phyloP scores from a whole-genome alignment of 2,329 filamentous ascomycete species.

The Aspergillus caelatus region DNA sequence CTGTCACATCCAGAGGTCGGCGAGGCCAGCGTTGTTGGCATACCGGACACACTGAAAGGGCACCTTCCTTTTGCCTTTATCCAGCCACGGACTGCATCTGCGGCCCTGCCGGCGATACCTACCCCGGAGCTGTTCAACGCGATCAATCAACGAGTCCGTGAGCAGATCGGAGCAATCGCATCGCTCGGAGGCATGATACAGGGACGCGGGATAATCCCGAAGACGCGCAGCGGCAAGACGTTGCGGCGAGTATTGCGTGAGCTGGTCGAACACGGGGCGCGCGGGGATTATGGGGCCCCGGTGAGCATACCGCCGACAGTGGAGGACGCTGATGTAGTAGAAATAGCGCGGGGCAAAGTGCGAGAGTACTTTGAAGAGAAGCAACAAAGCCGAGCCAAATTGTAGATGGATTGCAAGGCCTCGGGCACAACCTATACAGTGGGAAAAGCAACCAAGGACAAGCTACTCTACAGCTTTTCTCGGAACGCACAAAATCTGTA shows the following conservation, averaged over 20 bases:
- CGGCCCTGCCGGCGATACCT: constrained; percentile 44
- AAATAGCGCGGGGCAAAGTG: constrained; percentile 71
- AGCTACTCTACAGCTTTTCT: background rate
- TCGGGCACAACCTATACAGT: background rate
- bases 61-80: constrained; percentile 92
- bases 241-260: constrained; percentile 79
- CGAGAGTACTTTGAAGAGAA: constrained; percentile 69
- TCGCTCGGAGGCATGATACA: constrained; percentile 83
- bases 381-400: constrained; percentile 45
- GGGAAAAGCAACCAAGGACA: background rate
- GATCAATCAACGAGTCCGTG: constrained; percentile 63
- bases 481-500: background rate
- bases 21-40: constrained; percentile 83
- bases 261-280: constrained; percentile 78
- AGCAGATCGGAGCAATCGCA: constrained; percentile 85
- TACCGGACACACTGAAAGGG: constrained; percentile 84
- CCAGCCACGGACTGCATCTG: constrained; percentile 58
- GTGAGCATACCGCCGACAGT: constrained; percentile 81
- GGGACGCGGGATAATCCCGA: constrained; percentile 83
- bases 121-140: constrained; percentile 48
- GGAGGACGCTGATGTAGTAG: constrained; percentile 75
- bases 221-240: constrained; percentile 91
- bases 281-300: constrained; percentile 70
- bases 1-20: constrained; percentile 76
- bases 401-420: constrained; percentile 33